Percentiles rank a stretch among this genome's conserved stretches.
These are phyloP conservation scores for Cyamopsis tetragonoloba DNA, from an alignment of 306 rosid species.

Conservation along the genomic window DNA sequence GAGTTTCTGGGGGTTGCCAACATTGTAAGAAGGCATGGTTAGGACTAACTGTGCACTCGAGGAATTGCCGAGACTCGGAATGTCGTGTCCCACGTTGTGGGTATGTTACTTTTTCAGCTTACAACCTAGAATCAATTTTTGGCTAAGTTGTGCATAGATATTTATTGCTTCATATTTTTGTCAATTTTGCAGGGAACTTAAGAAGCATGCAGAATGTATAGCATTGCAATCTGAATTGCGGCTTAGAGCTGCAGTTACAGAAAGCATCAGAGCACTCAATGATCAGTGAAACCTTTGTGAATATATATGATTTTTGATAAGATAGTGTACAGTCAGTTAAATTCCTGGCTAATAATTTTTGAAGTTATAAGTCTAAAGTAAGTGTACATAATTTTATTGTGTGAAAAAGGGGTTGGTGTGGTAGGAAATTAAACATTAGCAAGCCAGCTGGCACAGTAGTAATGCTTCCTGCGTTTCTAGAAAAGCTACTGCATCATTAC, in stretches of 20 bases:
- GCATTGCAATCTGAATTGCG: constrained; percentile 8
- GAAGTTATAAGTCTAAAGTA: not conserved
- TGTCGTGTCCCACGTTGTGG: constrained; percentile 43
- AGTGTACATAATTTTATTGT: not conserved
- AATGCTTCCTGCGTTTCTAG: no score
- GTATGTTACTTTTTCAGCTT: constrained; percentile 22
- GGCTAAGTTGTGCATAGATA: not conserved
- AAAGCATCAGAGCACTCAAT: not conserved
- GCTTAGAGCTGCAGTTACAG: constrained; percentile 12
- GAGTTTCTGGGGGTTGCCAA: constrained; percentile 32
- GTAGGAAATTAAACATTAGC: no score
- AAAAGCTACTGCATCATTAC: no score
- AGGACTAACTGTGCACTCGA: constrained; percentile 22
- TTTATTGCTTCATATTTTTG: constrained; percentile 8
- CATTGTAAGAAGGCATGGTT: constrained; percentile 36
- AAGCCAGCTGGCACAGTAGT: no score
- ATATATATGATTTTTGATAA: not conserved
- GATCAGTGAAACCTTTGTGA: not conserved
- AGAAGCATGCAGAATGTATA: constrained; percentile 19
- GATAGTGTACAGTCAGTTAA: not conserved
- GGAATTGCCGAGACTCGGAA: constrained; percentile 28
- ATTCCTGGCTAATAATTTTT: no score
- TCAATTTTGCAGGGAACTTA: constrained; percentile 36
- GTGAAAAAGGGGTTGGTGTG: no score
- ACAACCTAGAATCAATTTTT: not conserved